These are phyloP conservation scores for Coelastrella sp. DNA, from an alignment of 139 green algal species.

Conservation along the genomic window DNA sequence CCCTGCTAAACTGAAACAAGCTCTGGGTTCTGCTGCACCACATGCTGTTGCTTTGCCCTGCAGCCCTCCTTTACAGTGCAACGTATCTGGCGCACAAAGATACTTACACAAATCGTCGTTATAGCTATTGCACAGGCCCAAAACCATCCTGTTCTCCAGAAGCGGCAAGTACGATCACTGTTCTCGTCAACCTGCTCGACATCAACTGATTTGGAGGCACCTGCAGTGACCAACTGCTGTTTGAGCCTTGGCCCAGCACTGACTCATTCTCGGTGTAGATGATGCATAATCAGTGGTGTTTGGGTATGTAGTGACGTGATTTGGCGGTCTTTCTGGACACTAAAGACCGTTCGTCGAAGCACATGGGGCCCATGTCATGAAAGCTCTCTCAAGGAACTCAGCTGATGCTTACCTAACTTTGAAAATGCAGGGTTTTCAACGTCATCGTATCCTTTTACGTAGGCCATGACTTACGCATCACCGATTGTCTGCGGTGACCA, in stretches of 20 bases:
- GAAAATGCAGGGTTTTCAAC: constrained; percentile 28
- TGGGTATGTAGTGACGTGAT: too few species aligned
- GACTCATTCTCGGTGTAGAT: too few species aligned
- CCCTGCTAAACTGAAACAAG: too few species aligned
- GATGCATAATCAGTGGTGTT: too few species aligned
- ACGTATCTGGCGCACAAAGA: too few species aligned
- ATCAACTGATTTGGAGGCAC: neutral
- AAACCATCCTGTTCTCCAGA: constrained; percentile 34
- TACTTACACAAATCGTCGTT: constrained; percentile 25
- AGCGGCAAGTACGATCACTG: neutral
- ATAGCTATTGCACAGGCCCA: constrained; percentile 26
- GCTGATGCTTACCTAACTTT: constrained; percentile 4
- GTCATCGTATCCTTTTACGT: neutral
- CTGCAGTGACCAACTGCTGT: neutral
- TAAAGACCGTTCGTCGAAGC: too few species aligned
- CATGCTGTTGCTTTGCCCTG: too few species aligned
- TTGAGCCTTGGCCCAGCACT: too few species aligned
- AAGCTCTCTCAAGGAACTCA: neutral
- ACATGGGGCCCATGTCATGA: too few species aligned
- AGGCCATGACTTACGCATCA: constrained; percentile 19
- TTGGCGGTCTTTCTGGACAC: too few species aligned
- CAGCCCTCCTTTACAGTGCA: too few species aligned
- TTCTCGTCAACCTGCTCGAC: neutral
- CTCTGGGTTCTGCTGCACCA: neutral
- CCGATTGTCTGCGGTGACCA: too few species aligned